phyloP scores from a whole-genome alignment of 2,329 filamentous ascomycete genomes.

The Xylariales sp. region DNA sequence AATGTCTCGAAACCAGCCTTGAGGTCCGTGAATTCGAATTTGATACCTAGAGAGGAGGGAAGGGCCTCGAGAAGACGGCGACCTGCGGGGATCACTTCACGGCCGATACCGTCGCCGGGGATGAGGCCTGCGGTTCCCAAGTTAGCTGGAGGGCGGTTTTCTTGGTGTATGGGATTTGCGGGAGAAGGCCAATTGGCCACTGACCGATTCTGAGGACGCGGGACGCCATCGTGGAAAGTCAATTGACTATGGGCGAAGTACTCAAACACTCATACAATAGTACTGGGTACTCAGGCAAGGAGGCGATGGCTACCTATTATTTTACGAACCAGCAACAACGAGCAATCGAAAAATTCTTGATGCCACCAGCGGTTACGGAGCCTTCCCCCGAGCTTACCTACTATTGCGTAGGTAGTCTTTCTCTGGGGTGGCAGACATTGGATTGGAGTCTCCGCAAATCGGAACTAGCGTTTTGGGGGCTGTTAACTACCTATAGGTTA shows the following conservation, averaged over 20 bases:
- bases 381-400: conserved; percentile 11
- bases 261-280: not conserved
- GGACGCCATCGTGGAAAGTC: conserved; percentile 65
- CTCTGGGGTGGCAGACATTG: not conserved
- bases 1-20: conserved; percentile 95
- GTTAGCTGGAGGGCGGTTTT: not conserved
- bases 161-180: not conserved
- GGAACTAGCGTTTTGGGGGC: conserved; percentile 16
- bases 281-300: conserved; percentile 3
- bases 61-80: conserved; percentile 92
- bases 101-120: conserved; percentile 97
- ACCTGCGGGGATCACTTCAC: conserved; percentile 96
- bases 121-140: conserved; percentile 78
- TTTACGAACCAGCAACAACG: conserved; percentile 5
- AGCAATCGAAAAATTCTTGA: conserved; percentile 28
- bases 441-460: conserved; percentile 27
- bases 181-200: conserved; percentile 38
- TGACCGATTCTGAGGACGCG: conserved; percentile 76
- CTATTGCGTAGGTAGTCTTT: too few species aligned
- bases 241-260: conserved; percentile 44
- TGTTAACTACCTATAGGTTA: too few species aligned
- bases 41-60: conserved; percentile 87
- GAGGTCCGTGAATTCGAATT: conserved; percentile 94
- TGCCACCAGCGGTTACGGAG: conserved; percentile 32
- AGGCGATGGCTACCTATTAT: not conserved